These are phyloP conservation scores for Eimeria praecox DNA, from an alignment of 169 alveolate species.

Conservation along the genomic window DNA sequence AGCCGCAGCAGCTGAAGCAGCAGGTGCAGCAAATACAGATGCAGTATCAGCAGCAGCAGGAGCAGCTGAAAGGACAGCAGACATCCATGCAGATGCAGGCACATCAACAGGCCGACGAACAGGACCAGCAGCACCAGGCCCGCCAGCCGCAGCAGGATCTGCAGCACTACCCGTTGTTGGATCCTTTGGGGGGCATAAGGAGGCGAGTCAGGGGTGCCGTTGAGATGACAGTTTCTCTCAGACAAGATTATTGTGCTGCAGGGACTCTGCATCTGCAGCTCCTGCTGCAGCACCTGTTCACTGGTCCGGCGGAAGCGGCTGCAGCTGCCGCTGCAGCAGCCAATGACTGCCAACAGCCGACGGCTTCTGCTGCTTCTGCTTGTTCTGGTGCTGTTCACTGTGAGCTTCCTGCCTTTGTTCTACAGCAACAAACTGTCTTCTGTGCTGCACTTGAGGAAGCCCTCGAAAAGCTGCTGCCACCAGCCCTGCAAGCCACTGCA, in stretches of 20 bases:
- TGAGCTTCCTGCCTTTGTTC: neutral
- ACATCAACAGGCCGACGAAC: neutral
- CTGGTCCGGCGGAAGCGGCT: neutral
- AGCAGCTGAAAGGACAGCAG: neutral
- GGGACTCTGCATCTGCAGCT: constrained; percentile 38
- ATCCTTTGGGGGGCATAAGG: neutral
- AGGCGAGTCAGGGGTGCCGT: constrained; percentile 14
- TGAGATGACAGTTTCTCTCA: neutral
- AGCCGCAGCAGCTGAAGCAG: neutral
- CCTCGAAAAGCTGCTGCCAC: neutral
- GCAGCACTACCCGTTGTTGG: neutral
- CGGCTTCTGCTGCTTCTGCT: constrained; percentile 28
- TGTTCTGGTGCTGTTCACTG: neutral
- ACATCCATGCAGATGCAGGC: neutral
- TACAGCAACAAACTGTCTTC: constrained; percentile 5
- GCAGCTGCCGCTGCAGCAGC: constrained; percentile 8
- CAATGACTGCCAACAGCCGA: neutral
- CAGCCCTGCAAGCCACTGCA: constrained; percentile 2
- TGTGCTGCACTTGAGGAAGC: constrained; percentile 28
- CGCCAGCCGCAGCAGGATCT: neutral
- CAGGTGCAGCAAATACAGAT: neutral
- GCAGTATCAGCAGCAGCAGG: neutral
- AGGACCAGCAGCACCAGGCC: neutral
- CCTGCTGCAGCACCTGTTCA: constrained; percentile 46
- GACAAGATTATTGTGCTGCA: constrained; percentile 47